Percentiles rank a stretch among this genome's conserved stretches.
phyloP scores from a whole-genome alignment of 2,329 filamentous ascomycete genomes.

The Aspergillus unguis region DNA sequence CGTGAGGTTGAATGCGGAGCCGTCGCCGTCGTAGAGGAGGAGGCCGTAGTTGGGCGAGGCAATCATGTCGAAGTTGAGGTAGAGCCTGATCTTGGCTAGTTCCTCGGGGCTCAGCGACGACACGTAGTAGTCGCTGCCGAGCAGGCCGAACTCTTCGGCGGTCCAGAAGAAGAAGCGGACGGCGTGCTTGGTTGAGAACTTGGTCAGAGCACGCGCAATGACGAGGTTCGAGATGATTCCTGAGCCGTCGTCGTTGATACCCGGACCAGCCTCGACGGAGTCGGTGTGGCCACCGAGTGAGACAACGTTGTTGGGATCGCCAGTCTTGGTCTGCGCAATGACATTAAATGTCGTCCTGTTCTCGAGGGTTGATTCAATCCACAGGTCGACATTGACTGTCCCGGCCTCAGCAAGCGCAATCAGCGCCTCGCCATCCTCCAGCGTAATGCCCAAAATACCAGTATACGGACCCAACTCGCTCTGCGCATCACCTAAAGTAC shows the following conservation, averaged over 20 bases:
- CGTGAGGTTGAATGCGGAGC: conserved; percentile 47
- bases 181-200: conserved; percentile 69
- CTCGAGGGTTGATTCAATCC: conserved; percentile 46
- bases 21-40: conserved; percentile 54
- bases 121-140: conserved; percentile 60
- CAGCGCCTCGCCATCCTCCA: conserved; percentile 57
- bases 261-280: conserved; percentile 59
- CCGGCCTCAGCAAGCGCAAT: conserved; percentile 44
- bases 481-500: conserved; percentile 63
- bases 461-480: conserved; percentile 47
- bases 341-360: conserved; percentile 54
- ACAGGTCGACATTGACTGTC: conserved; percentile 44
- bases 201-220: conserved; percentile 59
- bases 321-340: conserved; percentile 56
- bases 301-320: conserved; percentile 57
- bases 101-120: conserved; percentile 48
- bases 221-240: conserved; percentile 61
- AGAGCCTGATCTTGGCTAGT: conserved; percentile 59
- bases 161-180: conserved; percentile 66
- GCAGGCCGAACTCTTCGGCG: conserved; percentile 61
- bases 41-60: conserved; percentile 57
- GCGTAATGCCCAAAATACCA: conserved; percentile 65
- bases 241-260: conserved; percentile 75
- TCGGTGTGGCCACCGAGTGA: conserved; percentile 60
- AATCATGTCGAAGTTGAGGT: conserved; percentile 71